phyloP scores from a whole-genome alignment of 177 flowering plant species.

The Vitis hybrid region DNA sequence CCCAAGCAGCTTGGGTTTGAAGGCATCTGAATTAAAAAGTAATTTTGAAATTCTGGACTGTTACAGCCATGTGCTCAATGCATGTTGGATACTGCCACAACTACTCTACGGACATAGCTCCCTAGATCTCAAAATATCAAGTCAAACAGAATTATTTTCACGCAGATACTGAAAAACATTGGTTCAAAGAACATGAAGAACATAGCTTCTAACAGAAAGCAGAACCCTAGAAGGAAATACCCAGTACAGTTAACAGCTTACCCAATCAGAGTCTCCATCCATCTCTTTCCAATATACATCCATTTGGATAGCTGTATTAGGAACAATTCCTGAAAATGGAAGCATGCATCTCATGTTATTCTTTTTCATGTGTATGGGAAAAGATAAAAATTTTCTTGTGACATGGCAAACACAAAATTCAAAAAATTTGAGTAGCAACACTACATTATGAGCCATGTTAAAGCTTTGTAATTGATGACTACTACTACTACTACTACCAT shows the following conservation, averaged over 20 bases:
- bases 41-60: no score
- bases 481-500: neutral
- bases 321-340: conserved; percentile 64
- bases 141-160: neutral
- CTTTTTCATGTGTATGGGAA: neutral
- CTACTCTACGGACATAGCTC: no score
- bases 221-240: neutral
- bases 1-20: no score
- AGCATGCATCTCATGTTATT: neutral
- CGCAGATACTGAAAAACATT: neutral
- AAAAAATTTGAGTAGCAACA: no score
- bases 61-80: no score
- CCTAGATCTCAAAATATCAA: neutral
- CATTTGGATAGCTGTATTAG: conserved; percentile 51
- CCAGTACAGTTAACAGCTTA: conserved; percentile 27
- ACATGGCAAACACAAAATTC: neutral
- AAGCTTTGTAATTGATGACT: neutral
- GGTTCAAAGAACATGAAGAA: neutral
- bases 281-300: conserved; percentile 88
- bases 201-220: neutral
- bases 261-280: conserved; percentile 93
- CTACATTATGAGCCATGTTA: no score
- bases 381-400: neutral
- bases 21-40: no score
- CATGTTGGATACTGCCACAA: no score